Evolutionary conservation across 1,284 basidiomycete species (phyloP).

Genomic region (Agroathelia rolfsii): DNA sequence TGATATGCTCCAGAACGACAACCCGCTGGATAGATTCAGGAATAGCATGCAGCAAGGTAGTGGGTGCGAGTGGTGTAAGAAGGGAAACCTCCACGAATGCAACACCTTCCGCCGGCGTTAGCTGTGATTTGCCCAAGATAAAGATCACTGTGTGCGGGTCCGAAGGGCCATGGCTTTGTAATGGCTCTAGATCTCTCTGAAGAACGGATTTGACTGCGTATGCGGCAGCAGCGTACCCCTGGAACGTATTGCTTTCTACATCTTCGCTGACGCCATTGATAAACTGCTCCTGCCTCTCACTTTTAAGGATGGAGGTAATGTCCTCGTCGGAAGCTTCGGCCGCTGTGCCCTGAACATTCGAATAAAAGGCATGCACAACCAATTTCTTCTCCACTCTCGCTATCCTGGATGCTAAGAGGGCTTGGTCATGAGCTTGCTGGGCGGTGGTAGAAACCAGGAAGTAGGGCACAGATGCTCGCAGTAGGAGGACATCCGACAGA

Average conservation of each 20-base stretch:
- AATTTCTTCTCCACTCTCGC: slow-evolving; percentile 41
- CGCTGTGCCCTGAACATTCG: slow-evolving; percentile 23
- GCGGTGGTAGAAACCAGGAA: slow-evolving; percentile 53
- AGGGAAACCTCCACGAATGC: slow-evolving; percentile 65
- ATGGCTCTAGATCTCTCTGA: slow-evolving; percentile 50
- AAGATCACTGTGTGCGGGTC: slow-evolving; percentile 63
- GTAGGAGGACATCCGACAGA: slow-evolving; percentile 46
- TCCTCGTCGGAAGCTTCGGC: slow-evolving; percentile 48
- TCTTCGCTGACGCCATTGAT: slow-evolving; percentile 16
- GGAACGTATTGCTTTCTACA: slow-evolving; percentile 27
- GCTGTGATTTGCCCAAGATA: slow-evolving; percentile 51
- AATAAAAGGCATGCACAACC: slow-evolving; percentile 78
- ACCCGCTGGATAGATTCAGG: slow-evolving; percentile 61
- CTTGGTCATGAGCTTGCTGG: slow-evolving; percentile 65
- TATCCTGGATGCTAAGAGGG: slow-evolving; percentile 48
- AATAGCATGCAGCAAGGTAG: slow-evolving; percentile 55
- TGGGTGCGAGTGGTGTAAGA: slow-evolving; percentile 64
- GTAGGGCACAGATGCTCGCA: slow-evolving; percentile 49
- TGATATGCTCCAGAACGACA: slow-evolving; percentile 78
- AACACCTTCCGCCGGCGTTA: slow-evolving; percentile 43
- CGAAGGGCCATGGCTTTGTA: slow-evolving; percentile 32
- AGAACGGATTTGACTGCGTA: slow-evolving; percentile 52
- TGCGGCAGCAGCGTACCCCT: slow-evolving; percentile 54
- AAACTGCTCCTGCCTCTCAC: slow-evolving; percentile 24
- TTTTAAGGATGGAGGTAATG: slow-evolving; percentile 47